Base-by-base conservation (phyloP, 306 rosid genomes). In the Potentilla sterilis region DNA sequence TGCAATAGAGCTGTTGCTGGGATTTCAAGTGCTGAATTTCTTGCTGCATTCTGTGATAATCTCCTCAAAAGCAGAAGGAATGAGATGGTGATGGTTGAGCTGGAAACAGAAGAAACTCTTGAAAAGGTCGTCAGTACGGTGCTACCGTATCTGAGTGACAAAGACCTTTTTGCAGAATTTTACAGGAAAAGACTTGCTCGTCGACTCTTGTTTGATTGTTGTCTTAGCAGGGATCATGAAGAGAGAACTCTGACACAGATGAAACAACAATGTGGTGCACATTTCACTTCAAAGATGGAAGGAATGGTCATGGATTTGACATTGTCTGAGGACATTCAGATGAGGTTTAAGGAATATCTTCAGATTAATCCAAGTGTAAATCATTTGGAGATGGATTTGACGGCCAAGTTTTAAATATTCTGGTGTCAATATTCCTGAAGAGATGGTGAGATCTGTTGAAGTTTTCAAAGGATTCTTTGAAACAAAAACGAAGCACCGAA, bases 151-250 rank as follows among this genome's bases (percentile, higher is more conserved):
- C 81, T 87, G 59, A 84, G 90, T 8, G 96, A 87, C 81, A 91
- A 89, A 78, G 92, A 91, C 75, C 71, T 91, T 62, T 91, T 87
- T 85, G 89, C 91, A 28, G 93, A 91, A 82, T 91, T 91, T 70
- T 91, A 91, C 86, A 90, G 96, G 84, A 90, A 90, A 81, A 90
- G 85, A 85, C 91, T 90, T 48, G 96, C 91, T 38, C 86, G 93
- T 10, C 81, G 96, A 55, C 85, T 90, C 34, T 93, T 88, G 75
- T 88, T 88, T 73, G 96, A 87, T 69, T 77, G 78, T 52, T 88
- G 91, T 80, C 90, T 88, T 41, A 88, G 87, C 52, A 86, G 79
- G 32, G 91, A 90, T 70, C 87, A 81, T 74, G 91, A 90, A 81
- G 87, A 76, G 70, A 72, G 84, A 75, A 79, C 87, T 59, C 78